These are phyloP conservation scores for Candida sonorensis DNA, from an alignment of 805 yeast species.

Conservation along the genomic window DNA sequence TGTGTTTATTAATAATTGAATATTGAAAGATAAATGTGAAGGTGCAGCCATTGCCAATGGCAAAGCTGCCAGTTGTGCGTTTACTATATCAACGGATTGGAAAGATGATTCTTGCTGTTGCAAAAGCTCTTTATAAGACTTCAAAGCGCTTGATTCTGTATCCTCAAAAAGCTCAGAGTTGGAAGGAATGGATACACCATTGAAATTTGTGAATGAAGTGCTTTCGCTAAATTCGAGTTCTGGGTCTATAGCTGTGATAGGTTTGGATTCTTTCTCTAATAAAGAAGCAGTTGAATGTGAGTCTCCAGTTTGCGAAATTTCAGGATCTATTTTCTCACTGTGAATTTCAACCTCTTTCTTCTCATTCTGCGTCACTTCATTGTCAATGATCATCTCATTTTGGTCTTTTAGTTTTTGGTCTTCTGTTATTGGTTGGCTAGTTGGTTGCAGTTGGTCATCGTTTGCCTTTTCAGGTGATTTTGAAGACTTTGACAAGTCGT, in stretches of 20 bases:
- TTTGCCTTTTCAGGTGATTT: too few relatives aligned
- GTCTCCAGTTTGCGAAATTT: too few relatives aligned
- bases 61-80: constrained; percentile 52
- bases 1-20: constrained; percentile 59
- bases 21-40: constrained; percentile 48
- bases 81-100: constrained; percentile 19
- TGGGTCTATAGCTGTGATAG: constrained; percentile 3
- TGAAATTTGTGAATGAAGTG: constrained; percentile 17
- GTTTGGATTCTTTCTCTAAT: background rate
- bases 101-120: constrained; percentile 12
- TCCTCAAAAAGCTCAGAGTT: constrained; percentile 27
- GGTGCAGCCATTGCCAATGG: constrained; percentile 56
- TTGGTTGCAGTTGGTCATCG: too few relatives aligned
- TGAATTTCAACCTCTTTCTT: too few relatives aligned
- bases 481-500: too few relatives aligned
- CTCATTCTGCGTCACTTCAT: too few relatives aligned
- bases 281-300: too few relatives aligned
- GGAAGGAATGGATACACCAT: constrained; percentile 28
- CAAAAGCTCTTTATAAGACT: constrained; percentile 21
- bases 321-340: too few relatives aligned
- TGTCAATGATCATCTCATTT: too few relatives aligned
- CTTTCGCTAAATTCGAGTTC: constrained; percentile 2
- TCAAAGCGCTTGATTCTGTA: constrained; percentile 16
- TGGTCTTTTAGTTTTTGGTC: too few relatives aligned
- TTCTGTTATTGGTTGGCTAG: too few relatives aligned